phyloP scores from a whole-genome alignment of 768 basidiomycete species.

The Lepiota brunneoincarnata region DNA sequence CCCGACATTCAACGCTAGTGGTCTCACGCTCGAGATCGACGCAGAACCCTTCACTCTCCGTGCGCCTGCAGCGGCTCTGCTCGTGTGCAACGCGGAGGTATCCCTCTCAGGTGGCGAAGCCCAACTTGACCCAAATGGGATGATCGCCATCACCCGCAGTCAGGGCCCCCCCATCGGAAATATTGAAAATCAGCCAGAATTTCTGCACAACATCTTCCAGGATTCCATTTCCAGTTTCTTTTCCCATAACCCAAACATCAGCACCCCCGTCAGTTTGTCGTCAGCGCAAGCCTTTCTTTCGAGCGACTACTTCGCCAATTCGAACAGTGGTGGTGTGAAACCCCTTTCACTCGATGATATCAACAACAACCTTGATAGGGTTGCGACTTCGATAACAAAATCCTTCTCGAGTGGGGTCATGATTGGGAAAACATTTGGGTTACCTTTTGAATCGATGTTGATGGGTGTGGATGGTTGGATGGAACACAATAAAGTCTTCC shows the following conservation, averaged over 20 bases:
- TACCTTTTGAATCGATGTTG: not conserved
- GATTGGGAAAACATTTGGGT: not conserved
- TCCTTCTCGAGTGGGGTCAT: not conserved
- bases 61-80: not conserved
- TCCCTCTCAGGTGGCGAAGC: not conserved
- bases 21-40: not conserved
- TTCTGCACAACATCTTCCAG: not conserved
- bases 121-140: not conserved
- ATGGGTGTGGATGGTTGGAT: not conserved
- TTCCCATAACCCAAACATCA: not conserved
- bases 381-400: not conserved
- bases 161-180: not conserved
- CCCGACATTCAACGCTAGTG: not conserved
- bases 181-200: not conserved
- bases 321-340: not conserved
- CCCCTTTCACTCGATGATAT: not conserved
- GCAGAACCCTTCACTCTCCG: not conserved
- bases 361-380: not conserved
- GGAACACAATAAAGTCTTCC: not conserved
- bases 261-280: not conserved
- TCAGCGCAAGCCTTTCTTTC: not conserved
- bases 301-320: not conserved
- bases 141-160: not conserved
- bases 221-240: not conserved
- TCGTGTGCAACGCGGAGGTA: constrained; percentile 1